Evolutionary conservation across 495 filamentous ascomycete species (phyloP).

Genomic region (Tuber melanosporum): DNA sequence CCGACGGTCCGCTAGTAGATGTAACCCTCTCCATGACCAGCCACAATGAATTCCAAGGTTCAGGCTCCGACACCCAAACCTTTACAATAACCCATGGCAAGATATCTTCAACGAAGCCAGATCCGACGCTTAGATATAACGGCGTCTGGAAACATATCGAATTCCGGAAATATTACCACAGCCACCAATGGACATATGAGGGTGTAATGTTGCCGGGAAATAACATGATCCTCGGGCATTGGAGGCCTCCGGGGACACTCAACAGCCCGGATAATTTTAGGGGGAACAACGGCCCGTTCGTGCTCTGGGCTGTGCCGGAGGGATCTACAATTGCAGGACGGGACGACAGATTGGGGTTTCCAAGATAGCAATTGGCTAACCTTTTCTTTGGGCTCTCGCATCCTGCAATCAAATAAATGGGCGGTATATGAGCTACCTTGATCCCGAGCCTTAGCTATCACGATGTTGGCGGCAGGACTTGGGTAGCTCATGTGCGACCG

Average conservation of each 20-base stretch:
- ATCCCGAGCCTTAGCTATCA: background rate
- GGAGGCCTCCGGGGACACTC: conserved; percentile 3
- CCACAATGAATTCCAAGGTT: conserved; percentile 15
- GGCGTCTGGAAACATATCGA: conserved; percentile 18
- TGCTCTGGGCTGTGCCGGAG: conserved; percentile 26
- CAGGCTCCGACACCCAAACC: conserved; percentile 8
- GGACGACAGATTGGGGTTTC: conserved; percentile 23
- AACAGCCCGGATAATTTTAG: background rate
- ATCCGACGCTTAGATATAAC: conserved; percentile 4
- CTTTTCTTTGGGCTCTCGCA: background rate
- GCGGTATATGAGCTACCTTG: background rate
- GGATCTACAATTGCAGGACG: conserved; percentile 11
- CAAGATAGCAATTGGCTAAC: background rate
- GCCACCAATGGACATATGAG: conserved; percentile 21
- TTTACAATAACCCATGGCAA: conserved; percentile 15
- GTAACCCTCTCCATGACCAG: conserved; percentile 15
- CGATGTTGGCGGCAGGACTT: background rate
- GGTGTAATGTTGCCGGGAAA: conserved; percentile 30
- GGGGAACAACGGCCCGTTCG: conserved; percentile 18
- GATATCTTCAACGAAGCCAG: conserved; percentile 7
- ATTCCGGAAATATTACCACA: conserved; percentile 19
- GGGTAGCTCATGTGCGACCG: background rate
- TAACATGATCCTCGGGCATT: conserved; percentile 31
- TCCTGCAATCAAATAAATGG: background rate
- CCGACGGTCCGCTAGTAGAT: conserved; percentile 23